These are phyloP conservation scores for Choiromyces venosus DNA, from an alignment of 495 filamentous ascomycete species.

Conservation along the genomic window DNA sequence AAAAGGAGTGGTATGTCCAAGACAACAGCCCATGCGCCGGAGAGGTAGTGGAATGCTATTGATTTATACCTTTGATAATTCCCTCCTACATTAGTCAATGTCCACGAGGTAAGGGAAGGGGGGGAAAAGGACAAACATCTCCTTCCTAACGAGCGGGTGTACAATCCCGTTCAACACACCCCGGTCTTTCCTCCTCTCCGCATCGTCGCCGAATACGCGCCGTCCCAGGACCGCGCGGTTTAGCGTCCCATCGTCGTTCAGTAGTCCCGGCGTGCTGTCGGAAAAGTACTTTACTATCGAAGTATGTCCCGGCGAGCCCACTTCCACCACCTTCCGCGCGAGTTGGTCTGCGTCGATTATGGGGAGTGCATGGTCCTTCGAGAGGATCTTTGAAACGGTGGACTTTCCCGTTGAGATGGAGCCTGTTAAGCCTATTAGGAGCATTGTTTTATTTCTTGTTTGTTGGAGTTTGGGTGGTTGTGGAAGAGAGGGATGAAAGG, in stretches of 20 bases:
- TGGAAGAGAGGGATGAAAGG: not conserved
- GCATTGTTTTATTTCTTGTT: slow-evolving; percentile 54
- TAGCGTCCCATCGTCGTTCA: slow-evolving; percentile 61
- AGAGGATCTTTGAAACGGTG: slow-evolving; percentile 80
- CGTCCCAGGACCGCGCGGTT: slow-evolving; percentile 81
- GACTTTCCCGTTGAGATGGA: slow-evolving; percentile 98
- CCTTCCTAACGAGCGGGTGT: slow-evolving; percentile 75
- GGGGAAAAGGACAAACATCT: slow-evolving; percentile 48
- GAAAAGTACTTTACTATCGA: slow-evolving; percentile 73
- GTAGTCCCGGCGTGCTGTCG: slow-evolving; percentile 74
- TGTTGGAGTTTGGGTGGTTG: not conserved
- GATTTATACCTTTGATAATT: slow-evolving; percentile 48
- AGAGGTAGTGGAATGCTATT: slow-evolving; percentile 60
- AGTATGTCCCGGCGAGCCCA: slow-evolving; percentile 74
- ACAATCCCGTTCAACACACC: slow-evolving; percentile 79
- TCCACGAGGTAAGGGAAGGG: not conserved
- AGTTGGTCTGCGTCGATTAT: slow-evolving; percentile 92
- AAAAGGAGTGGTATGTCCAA: slow-evolving; percentile 89
- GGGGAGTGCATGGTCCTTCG: slow-evolving; percentile 74
- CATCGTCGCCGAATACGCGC: slow-evolving; percentile 71
- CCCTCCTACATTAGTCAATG: not conserved
- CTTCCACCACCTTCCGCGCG: slow-evolving; percentile 84
- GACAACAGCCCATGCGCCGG: slow-evolving; percentile 78
- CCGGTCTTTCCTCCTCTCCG: slow-evolving; percentile 60
- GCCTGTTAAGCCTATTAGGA: slow-evolving; percentile 92